A percentile compares a stretch with the other conserved stretches of the same genome.
These are phyloP conservation scores for Trichosanthes truncata DNA, from an alignment of 306 rosid genomes.

Conservation along the genomic window DNA sequence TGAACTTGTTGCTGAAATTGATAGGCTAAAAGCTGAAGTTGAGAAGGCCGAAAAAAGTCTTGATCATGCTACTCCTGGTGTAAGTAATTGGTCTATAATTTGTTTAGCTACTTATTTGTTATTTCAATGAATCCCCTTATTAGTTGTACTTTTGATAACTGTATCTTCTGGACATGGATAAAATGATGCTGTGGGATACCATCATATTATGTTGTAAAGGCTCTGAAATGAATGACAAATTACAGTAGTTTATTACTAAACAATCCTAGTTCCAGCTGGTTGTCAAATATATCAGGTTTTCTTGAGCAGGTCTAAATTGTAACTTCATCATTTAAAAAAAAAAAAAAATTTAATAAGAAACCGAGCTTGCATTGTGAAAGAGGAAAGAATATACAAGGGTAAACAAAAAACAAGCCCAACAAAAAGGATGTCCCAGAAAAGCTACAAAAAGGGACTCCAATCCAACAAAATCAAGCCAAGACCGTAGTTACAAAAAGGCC, in stretches of 20 bases:
- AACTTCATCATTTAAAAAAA: no score
- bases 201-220: not conserved
- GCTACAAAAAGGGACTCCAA: no score
- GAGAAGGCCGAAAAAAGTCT: constrained; percentile 96
- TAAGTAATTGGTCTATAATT: constrained; percentile 38
- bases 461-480: no score
- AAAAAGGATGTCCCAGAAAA: no score
- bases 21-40: constrained; percentile 73
- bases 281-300: not conserved
- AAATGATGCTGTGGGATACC: not conserved
- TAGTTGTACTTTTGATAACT: not conserved
- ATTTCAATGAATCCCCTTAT: not conserved
- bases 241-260: not conserved
- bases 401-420: no score
- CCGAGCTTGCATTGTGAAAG: no score
- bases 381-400: no score
- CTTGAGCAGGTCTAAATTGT: not conserved
- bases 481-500: no score
- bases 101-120: constrained; percentile 12
- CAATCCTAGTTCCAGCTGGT: not conserved
- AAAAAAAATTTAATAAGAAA: no score
- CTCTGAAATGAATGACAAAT: not conserved
- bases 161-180: not conserved
- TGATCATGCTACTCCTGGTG: constrained; percentile 98
- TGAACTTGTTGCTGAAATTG: constrained; percentile 73